A percentile compares a stretch with the other conserved stretches of the same genome.
Evolutionary conservation across 345 rosid species (phyloP).

Genomic region (Psidium guajava): DNA sequence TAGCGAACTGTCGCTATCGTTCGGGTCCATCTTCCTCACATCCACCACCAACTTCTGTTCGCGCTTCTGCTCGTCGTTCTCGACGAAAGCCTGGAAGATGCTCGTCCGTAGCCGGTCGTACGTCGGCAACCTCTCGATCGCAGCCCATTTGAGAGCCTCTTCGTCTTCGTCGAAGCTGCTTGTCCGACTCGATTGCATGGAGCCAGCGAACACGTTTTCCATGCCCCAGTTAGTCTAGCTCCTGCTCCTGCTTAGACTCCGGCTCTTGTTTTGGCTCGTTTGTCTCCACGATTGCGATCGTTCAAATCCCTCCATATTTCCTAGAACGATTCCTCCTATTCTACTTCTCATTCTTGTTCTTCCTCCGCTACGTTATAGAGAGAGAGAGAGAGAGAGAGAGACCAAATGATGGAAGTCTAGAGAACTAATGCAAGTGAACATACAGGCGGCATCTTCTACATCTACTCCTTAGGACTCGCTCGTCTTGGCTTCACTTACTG

Average conservation of each 20-base stretch:
- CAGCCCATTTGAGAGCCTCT: conserved; percentile 96
- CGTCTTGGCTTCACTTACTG: too few species aligned
- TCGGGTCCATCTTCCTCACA: conserved; percentile 71
- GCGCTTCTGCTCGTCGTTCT: conserved; percentile 13
- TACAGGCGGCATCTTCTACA: neutral
- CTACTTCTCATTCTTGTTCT: neutral
- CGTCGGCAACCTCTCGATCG: conserved; percentile 81
- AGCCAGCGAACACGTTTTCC: conserved; percentile 50
- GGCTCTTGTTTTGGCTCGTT: conserved; percentile 15
- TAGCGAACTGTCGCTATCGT: too few species aligned
- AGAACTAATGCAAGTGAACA: neutral
- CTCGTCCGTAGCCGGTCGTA: conserved; percentile 70
- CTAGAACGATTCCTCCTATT: neutral
- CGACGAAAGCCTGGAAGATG: conserved; percentile 41
- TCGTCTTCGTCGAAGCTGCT: conserved; percentile 57
- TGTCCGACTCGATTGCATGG: conserved; percentile 31
- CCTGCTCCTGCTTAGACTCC: conserved; percentile 43
- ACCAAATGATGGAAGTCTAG: neutral
- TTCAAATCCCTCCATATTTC: conserved; percentile 23
- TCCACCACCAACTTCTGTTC: conserved; percentile 50
- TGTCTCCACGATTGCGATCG: conserved; percentile 2
- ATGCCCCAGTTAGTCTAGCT: conserved; percentile 52
- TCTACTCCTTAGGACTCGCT: too few species aligned
- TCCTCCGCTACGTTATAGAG: neutral
- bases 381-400: neutral